Conservation (phyloP, 331 rosid species). For the Prunus yedoensis region DNA sequence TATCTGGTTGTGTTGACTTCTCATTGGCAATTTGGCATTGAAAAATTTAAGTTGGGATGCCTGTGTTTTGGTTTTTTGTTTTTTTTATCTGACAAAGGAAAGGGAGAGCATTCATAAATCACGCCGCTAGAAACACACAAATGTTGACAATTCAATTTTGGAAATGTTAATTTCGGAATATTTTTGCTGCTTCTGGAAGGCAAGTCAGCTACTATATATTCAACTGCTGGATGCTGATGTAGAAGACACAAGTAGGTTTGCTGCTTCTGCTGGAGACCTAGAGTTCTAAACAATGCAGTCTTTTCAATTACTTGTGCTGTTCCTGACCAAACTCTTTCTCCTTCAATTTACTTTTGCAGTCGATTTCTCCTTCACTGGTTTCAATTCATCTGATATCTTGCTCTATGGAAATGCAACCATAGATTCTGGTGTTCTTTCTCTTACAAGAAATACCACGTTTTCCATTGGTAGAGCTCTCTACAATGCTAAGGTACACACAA, state of each 20-base stretch:
- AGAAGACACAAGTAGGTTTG: background rate
- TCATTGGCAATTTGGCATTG: background rate
- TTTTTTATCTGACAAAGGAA: too few relatives aligned
- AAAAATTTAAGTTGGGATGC: background rate
- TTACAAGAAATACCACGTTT: conserved; percentile 35
- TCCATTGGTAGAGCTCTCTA: conserved; percentile 58
- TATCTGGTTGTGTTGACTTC: background rate
- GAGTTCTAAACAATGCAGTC: conserved; percentile 5
- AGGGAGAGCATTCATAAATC: too few relatives aligned
- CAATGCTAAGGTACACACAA: conserved; percentile 46
- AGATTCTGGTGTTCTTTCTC: conserved; percentile 44
- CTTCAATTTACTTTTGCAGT: conserved; percentile 15
- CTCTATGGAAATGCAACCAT: conserved; percentile 49
- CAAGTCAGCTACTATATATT: background rate
- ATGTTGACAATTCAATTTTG: background rate
- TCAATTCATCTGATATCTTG: conserved; percentile 48
- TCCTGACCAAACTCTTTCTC: conserved; percentile 12
- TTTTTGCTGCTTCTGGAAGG: background rate
- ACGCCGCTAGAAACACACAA: background rate
- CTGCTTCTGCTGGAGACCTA: background rate
- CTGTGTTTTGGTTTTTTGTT: background rate
- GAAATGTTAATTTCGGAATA: background rate
- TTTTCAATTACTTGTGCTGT: conserved; percentile 5
- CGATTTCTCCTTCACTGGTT: conserved; percentile 37
- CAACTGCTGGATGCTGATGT: conserved; percentile 1